Base-by-base conservation (phyloP, 2,329 filamentous ascomycete species). In the Simplicillium sp. region DNA sequence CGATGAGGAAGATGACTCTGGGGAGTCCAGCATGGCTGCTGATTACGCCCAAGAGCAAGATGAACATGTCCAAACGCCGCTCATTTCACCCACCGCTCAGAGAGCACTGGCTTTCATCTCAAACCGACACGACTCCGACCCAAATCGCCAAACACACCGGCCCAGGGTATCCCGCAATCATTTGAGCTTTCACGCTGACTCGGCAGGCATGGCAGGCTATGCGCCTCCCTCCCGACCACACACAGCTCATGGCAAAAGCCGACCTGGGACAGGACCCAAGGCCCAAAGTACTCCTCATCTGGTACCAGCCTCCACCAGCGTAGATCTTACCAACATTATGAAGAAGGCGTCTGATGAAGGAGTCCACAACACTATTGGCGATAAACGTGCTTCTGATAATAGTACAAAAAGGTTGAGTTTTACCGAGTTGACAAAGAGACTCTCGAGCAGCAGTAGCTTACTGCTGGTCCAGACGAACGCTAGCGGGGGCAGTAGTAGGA, bases 361-460 rank as follows among this genome's bases (percentile, higher is more conserved):
- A 18, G 48, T 48, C 29, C 50, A 53, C 40, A 54, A 54, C 40
- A 44, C 57, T 35, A 53, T 51, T 41, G 53, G 54, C 37, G 68
- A 73, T 40, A 72, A 74, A 47, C 69, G 72, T 28, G 62, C 66
- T 37, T 79, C 75, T 20, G 62, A 62, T 33, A 71, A 70, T 38
- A 77, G 71, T 53, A 60, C 62, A 36, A 80, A 79, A 61, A 67
- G 73, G 44, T 66, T 77, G 41, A 78, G 73, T 60, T 77, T 81
- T 48, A 73, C 68, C 49, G 77, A 82, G 40, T 76, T 79, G 46
- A 72, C 74, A 36, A 76, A 74, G 54, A 65, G 74, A 46, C 56
- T 81, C 40, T 80, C 74, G 49, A 78, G 71, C 54, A 78, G 74
- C 39, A 78, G 73, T 53, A 78, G 71, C 55, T 59, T 78, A 52